Base-by-base conservation (phyloP, 768 basidiomycete genomes). In the Pulveroboletus sp. region DNA sequence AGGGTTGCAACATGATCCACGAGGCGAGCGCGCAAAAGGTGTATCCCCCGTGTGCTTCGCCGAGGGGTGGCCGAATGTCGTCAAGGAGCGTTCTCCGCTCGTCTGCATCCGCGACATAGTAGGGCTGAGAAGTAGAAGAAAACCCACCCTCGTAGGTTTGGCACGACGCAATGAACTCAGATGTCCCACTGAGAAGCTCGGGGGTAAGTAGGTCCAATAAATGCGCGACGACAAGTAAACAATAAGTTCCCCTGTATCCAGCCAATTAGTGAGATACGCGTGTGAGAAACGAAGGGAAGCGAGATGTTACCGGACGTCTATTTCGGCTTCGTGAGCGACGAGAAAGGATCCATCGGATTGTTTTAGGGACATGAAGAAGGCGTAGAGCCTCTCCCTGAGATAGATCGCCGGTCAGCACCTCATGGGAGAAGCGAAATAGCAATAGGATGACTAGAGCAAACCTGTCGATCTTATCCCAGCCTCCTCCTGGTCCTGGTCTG, bases 61-160 rank as follows among this genome's bases (percentile, higher is more conserved):
- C 95, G 18, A 96, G 82, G 0, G 86, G 75, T 0, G 93, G 89
- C 0, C 86, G 78, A 1, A 83, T 78, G 3, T 67, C 64, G 3
- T 68, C 58, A 37, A 80, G 66, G 18, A 75, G 40, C 2, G 69
- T 53, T n/a, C 28, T 39, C 4, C 32, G 49, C n/a, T 14, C 43
- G 28, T 57, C 54, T n/a, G 31, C 30, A n/a, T 47, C 49, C 24
- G 69, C 57, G 14, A 70, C 58, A 55, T 79, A 79, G 51, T 83
- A 85, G 0, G 89, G 83, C 46, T 88, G 82, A 0, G 89, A 87
- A 0, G 89, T 74, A 2, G 83, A 85, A 1, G 90, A 78, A 63
- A 99, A 94, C 0, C 96, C 95, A 31, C 96, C 96, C 69, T 99
- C 96, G 71, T 95, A 98, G 0, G 94, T 98, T 66, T 98, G 96